A percentile compares a stretch with the other conserved stretches of the same genome.
These are phyloP conservation scores for Penicillium lividum DNA, from an alignment of 495 filamentous ascomycete genomes.

Conservation along the genomic window DNA sequence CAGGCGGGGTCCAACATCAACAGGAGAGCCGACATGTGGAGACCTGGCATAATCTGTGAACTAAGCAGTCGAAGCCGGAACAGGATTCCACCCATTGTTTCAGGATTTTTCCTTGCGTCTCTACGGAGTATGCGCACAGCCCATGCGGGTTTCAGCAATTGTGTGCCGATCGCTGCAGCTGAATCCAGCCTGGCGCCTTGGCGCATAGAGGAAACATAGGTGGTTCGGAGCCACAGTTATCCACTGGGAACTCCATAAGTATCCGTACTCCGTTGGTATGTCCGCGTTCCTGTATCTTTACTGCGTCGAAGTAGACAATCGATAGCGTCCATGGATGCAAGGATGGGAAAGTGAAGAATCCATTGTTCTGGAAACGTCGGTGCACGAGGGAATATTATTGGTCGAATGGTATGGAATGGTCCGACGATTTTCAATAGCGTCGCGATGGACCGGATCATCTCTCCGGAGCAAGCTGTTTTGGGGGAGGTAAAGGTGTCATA, in stretches of 20 bases:
- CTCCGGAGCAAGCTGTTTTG: neutral
- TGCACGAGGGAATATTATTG: constrained; percentile 11
- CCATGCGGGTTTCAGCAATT: constrained; percentile 24
- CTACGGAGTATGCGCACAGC: constrained; percentile 3
- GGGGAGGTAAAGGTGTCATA: too few relatives aligned
- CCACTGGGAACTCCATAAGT: neutral
- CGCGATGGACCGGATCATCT: constrained; percentile 9
- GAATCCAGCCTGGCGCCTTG: constrained; percentile 21
- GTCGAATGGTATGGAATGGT: constrained; percentile 6
- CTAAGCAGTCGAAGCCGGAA: neutral
- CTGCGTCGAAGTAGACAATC: neutral
- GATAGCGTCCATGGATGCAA: constrained; percentile 6
- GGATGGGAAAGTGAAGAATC: constrained; percentile 3
- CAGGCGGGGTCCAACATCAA: neutral
- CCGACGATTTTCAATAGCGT: constrained; percentile 20
- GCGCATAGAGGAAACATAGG: constrained; percentile 19
- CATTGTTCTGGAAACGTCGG: constrained; percentile 15
- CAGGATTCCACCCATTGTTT: constrained; percentile 28
- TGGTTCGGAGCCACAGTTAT: neutral
- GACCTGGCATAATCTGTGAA: neutral
- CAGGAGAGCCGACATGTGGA: neutral
- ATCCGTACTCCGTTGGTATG: neutral
- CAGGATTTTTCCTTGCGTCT: constrained; percentile 25
- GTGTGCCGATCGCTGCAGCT: constrained; percentile 23
- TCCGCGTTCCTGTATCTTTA: neutral